A percentile compares a stretch with the other conserved stretches of the same genome.
Evolutionary conservation across 116 monocot species (phyloP).

Genomic region (Trichopus zeylanicus): DNA sequence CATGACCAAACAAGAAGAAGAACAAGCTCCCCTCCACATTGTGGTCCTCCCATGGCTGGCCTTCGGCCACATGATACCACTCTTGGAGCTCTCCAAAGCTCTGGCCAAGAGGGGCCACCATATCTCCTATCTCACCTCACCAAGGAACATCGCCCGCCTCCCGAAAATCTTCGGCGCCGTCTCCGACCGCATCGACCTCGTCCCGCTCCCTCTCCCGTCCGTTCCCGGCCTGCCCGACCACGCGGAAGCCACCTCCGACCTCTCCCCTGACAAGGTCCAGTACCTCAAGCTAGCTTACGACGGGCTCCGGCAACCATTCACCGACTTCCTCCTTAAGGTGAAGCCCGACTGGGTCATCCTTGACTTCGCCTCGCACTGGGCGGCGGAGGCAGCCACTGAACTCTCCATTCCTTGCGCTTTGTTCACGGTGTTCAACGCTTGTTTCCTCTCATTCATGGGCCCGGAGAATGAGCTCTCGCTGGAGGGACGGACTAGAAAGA

Average conservation of each 20-base stretch:
- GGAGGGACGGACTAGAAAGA: background rate
- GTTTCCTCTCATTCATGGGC: slow-evolving; percentile 11
- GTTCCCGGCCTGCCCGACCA: slow-evolving; percentile 8
- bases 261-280: slow-evolving; percentile 10
- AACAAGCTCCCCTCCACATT: slow-evolving; percentile 27
- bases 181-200: slow-evolving; percentile 8
- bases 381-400: slow-evolving; percentile 2
- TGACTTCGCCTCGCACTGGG: slow-evolving; percentile 24
- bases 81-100: slow-evolving; percentile 42
- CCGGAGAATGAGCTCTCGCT: background rate
- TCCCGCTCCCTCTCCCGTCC: slow-evolving; percentile 11
- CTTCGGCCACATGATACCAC: slow-evolving; percentile 57
- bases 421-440: slow-evolving; percentile 7
- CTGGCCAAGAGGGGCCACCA: slow-evolving; percentile 9
- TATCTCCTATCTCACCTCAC: slow-evolving; percentile 19
- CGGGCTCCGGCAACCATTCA: slow-evolving; percentile 9
- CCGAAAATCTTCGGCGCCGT: background rate
- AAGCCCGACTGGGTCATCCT: slow-evolving; percentile 31
- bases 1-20: too few relatives aligned
- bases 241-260: slow-evolving; percentile 22
- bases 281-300: slow-evolving; percentile 21
- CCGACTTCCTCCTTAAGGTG: background rate
- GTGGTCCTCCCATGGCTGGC: slow-evolving; percentile 60
- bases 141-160: slow-evolving; percentile 14
- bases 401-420: slow-evolving; percentile 8